Conservation (phyloP, 371 early-diverging fungal genomes). For the Mortierella sp. region DNA sequence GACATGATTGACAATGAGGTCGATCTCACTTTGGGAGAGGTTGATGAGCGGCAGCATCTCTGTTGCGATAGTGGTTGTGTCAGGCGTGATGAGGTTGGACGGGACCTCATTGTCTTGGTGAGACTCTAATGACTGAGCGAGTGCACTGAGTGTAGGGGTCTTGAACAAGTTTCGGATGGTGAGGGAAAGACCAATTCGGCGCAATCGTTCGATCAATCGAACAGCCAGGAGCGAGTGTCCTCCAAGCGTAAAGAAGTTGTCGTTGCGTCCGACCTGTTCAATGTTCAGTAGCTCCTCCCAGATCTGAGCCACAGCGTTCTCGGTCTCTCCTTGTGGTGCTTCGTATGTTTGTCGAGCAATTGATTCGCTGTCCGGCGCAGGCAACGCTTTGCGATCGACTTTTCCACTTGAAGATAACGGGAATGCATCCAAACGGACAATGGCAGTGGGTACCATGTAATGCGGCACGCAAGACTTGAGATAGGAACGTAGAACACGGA, state of each 20-base stretch:
- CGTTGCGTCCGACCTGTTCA: slow-evolving; percentile 9
- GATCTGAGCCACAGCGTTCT: not conserved
- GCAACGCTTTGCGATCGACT: slow-evolving; percentile 4
- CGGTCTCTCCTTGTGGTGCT: slow-evolving; percentile 7
- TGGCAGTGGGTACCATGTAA: slow-evolving; percentile 19
- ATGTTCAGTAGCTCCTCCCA: slow-evolving; percentile 10
- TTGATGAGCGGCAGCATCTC: slow-evolving; percentile 16
- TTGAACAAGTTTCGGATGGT: too few relatives aligned
- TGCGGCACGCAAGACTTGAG: slow-evolving; percentile 1
- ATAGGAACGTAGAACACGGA: slow-evolving; percentile 1
- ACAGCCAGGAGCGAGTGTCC: slow-evolving; percentile 18
- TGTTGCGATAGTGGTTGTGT: not conserved
- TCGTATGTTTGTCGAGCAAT: not conserved
- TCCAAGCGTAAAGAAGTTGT: slow-evolving; percentile 20
- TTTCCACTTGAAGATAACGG: slow-evolving; percentile 19
- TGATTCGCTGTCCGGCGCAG: not conserved
- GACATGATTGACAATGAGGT: not conserved
- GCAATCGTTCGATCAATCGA: not conserved
- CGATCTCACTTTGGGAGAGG: slow-evolving; percentile 14
- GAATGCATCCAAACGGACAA: slow-evolving; percentile 13
- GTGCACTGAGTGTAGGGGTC: too few relatives aligned
- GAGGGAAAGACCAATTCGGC: too few relatives aligned
- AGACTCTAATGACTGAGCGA: not conserved
- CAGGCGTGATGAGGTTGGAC: slow-evolving; percentile 14
- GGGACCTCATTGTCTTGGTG: not conserved